Evolutionary conservation across 2,329 filamentous ascomycete species (phyloP).

Genomic region (Dactylella cylindrospora): DNA sequence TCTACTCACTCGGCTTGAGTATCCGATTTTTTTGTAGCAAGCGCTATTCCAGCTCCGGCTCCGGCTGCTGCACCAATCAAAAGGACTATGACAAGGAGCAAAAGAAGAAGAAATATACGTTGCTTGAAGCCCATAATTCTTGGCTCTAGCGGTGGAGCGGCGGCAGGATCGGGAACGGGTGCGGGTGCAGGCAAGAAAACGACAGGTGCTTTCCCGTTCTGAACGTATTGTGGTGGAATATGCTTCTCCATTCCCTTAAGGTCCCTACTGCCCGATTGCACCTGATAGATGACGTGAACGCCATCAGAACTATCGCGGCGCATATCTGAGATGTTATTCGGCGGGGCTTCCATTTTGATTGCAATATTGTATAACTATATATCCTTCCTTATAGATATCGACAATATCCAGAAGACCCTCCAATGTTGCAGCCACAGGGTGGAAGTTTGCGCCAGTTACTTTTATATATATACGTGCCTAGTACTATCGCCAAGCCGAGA

Average conservation of each 20-base stretch:
- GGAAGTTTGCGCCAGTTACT: too few relatives aligned
- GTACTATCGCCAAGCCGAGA: too few relatives aligned
- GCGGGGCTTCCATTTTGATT: slow-evolving; percentile 7
- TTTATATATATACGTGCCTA: too few relatives aligned
- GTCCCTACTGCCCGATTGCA: slow-evolving; percentile 8
- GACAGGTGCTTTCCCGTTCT: not conserved
- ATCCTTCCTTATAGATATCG: too few relatives aligned
- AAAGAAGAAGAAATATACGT: slow-evolving; percentile 11
- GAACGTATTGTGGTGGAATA: slow-evolving; percentile 20
- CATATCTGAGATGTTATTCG: too few relatives aligned
- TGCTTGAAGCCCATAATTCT: slow-evolving; percentile 12
- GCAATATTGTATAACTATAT: not conserved
- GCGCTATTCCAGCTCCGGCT: slow-evolving; percentile 11
- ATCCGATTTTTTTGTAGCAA: slow-evolving; percentile 8
- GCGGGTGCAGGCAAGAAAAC: not conserved
- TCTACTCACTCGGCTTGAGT: too few relatives aligned
- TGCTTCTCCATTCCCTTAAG: slow-evolving; percentile 14
- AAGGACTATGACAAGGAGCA: slow-evolving; percentile 8
- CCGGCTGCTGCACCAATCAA: slow-evolving; percentile 6
- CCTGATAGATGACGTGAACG: slow-evolving; percentile 21
- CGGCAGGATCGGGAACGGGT: not conserved
- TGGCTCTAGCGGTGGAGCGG: not conserved
- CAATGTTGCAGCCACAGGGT: too few relatives aligned
- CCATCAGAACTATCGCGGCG: slow-evolving; percentile 21
- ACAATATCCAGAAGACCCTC: too few relatives aligned